These are phyloP conservation scores for Fusarium protoensiforme DNA, from an alignment of 2,329 filamentous ascomycete species.

Conservation along the genomic window DNA sequence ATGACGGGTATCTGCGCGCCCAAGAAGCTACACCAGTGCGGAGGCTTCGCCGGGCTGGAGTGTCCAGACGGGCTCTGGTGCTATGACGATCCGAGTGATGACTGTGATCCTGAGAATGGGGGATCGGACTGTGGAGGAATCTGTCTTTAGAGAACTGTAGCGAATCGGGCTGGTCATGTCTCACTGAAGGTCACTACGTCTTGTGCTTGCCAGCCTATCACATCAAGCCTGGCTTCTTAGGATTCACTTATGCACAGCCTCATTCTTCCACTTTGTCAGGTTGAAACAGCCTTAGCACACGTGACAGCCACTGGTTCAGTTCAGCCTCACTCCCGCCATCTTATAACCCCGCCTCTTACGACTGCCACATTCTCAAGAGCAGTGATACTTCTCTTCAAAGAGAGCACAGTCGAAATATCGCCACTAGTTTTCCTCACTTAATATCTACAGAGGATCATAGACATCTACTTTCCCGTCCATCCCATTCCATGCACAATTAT, in stretches of 20 bases:
- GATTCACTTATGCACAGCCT: background rate
- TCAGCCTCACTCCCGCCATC: background rate
- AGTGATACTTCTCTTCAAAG: background rate
- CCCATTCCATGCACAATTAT: background rate
- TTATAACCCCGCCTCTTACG: background rate
- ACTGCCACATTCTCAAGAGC: background rate
- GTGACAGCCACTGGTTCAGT: background rate
- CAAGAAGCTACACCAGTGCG: constrained; percentile 29
- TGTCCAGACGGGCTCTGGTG: constrained; percentile 43
- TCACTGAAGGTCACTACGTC: background rate
- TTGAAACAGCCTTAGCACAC: background rate
- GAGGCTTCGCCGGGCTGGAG: constrained; percentile 32
- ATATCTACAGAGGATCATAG: background rate
- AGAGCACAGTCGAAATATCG: background rate
- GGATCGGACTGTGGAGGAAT: constrained; percentile 44
- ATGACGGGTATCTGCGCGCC: constrained; percentile 46
- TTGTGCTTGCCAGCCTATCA: background rate
- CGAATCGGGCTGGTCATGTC: background rate
- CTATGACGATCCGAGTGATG: constrained; percentile 40
- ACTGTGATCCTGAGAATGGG: constrained; percentile 41
- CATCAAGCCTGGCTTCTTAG: background rate
- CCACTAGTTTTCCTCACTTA: background rate
- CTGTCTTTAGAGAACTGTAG: constrained; percentile 30
- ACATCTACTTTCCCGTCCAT: background rate
- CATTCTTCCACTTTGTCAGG: background rate